Conservation (phyloP, 352 stramenopile genomes). For the Phytopythium mirpurense region DNA sequence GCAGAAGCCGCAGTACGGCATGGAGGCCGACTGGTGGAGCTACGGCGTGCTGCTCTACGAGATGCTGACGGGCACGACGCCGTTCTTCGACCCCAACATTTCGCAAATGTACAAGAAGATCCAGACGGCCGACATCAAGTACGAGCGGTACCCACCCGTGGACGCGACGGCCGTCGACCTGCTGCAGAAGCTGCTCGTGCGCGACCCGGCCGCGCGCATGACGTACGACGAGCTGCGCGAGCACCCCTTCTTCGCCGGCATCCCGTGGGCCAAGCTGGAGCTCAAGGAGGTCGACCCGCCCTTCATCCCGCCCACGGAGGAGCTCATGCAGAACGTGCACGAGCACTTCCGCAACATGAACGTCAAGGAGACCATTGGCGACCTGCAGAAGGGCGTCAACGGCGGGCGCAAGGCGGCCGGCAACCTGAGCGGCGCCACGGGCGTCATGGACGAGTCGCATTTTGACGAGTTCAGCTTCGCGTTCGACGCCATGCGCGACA, state of each 20-base stretch:
- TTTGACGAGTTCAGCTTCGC: slow-evolving; percentile 88
- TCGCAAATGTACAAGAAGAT: slow-evolving; percentile 90
- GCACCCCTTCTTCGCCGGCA: slow-evolving; percentile 66
- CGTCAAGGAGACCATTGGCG: slow-evolving; percentile 73
- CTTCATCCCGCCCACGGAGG: slow-evolving; percentile 72
- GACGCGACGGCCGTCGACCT: slow-evolving; percentile 66
- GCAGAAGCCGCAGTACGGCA: slow-evolving; percentile 83
- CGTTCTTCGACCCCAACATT: slow-evolving; percentile 84
- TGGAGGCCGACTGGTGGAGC: slow-evolving; percentile 90
- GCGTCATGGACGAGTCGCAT: slow-evolving; percentile 60
- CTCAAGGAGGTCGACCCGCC: slow-evolving; percentile 77
- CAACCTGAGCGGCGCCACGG: slow-evolving; percentile 36
- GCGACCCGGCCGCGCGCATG: slow-evolving; percentile 64
- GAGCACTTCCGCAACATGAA: slow-evolving; percentile 89
- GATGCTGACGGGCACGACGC: slow-evolving; percentile 84
- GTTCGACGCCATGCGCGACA: slow-evolving; percentile 73
- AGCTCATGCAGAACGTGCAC: slow-evolving; percentile 86
- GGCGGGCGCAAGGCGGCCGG: slow-evolving; percentile 51
- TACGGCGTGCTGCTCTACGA: slow-evolving; percentile 89
- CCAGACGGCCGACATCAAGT: slow-evolving; percentile 81
- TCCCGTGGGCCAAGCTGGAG: slow-evolving; percentile 71
- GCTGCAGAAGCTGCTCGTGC: slow-evolving; percentile 70
- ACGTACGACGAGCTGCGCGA: slow-evolving; percentile 47
- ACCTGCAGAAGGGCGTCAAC: slow-evolving; percentile 52
- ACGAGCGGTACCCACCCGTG: slow-evolving; percentile 58